phyloP scores from a whole-genome alignment of 805 yeast species.

The Cyberlindnera lachancei region DNA sequence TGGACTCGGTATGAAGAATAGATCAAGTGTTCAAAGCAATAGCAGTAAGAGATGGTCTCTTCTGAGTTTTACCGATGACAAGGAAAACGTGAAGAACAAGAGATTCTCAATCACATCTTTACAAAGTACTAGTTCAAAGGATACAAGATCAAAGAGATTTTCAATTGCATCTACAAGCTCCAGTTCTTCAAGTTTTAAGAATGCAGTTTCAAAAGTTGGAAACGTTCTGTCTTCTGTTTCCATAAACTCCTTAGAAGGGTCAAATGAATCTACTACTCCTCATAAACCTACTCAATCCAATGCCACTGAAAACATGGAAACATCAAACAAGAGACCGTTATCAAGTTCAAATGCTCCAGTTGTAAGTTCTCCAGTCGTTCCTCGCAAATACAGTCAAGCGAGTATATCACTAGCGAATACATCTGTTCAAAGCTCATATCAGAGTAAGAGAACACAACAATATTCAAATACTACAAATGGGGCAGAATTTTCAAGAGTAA shows the following conservation, averaged over 20 bases:
- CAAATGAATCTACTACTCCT: constrained; percentile 17
- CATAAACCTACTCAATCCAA: constrained; percentile 9
- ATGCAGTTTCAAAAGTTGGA: constrained; percentile 18
- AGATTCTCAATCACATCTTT: constrained; percentile 18
- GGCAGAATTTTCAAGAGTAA: neutral
- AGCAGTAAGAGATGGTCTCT: constrained; percentile 24
- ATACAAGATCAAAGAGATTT: constrained; percentile 14
- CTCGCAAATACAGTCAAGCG: constrained; percentile 7
- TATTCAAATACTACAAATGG: constrained; percentile 6
- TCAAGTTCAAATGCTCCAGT: constrained; percentile 6
- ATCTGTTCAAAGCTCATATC: constrained; percentile 9
- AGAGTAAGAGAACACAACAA: constrained; percentile 9
- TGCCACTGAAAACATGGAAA: constrained; percentile 12
- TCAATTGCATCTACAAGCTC: constrained; percentile 15
- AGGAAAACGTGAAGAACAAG: constrained; percentile 13
- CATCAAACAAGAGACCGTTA: constrained; percentile 5
- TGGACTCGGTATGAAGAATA: constrained; percentile 15
- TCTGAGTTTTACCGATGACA: constrained; percentile 19
- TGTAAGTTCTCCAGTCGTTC: constrained; percentile 4
- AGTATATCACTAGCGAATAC: constrained; percentile 5
- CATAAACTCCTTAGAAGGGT: constrained; percentile 13
- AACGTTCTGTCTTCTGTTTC: constrained; percentile 20
- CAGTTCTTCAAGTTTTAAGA: constrained; percentile 16
- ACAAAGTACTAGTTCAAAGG: constrained; percentile 13
- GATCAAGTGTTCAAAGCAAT: constrained; percentile 14